Evolutionary conservation across 176 grass and related monocot species (phyloP).

Genomic region (Guadua angustifolia): DNA sequence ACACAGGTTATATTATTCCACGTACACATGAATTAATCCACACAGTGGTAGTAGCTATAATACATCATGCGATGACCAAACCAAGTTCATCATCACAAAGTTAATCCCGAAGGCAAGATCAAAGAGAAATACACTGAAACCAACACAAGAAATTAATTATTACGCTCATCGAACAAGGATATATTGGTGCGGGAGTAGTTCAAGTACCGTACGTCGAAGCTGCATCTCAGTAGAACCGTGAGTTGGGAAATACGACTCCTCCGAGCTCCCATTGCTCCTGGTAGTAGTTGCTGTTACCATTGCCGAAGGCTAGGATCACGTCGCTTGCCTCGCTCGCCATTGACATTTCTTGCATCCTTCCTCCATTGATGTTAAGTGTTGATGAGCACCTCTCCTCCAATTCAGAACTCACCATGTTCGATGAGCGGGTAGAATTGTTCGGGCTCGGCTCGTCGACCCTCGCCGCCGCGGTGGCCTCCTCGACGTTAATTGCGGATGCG

Average conservation of each 20-base stretch:
- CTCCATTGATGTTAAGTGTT: slow-evolving; percentile 31
- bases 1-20: slow-evolving; percentile 17
- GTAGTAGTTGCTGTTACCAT: slow-evolving; percentile 37
- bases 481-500: slow-evolving; percentile 60
- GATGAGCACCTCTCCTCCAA: slow-evolving; percentile 65
- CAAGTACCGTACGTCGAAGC: slow-evolving; percentile 39
- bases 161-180: slow-evolving; percentile 16
- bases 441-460: slow-evolving; percentile 21
- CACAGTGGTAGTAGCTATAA: slow-evolving; percentile 38
- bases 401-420: slow-evolving; percentile 50
- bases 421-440: slow-evolving; percentile 39
- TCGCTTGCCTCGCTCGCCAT: slow-evolving; percentile 38
- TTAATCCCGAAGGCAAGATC: slow-evolving; percentile 35
- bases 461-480: slow-evolving; percentile 34
- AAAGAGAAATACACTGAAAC: slow-evolving; percentile 24
- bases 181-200: slow-evolving; percentile 33
- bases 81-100: slow-evolving; percentile 25
- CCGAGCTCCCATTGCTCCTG: slow-evolving; percentile 71
- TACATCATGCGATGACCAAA: slow-evolving; percentile 61
- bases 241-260: slow-evolving; percentile 50
- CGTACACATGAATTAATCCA: slow-evolving; percentile 30
- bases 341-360: slow-evolving; percentile 53
- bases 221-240: slow-evolving; percentile 41
- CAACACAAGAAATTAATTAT: slow-evolving; percentile 44
- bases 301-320: slow-evolving; percentile 45